Conservation (phyloP, 495 filamentous ascomycete genomes). For the Hyaloscypha bicolor region DNA sequence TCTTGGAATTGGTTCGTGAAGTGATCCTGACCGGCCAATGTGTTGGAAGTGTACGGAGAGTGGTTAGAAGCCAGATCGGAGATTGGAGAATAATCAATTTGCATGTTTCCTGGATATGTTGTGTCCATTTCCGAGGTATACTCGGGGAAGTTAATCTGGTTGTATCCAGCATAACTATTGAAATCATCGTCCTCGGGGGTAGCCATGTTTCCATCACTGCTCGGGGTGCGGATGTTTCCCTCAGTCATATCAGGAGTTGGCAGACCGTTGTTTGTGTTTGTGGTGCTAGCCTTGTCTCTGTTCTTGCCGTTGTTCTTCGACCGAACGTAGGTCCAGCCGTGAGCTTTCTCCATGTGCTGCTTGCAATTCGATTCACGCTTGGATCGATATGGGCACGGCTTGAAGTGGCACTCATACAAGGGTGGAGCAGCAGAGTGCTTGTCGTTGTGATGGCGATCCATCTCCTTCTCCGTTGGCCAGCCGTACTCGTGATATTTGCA, state of each 20-base stretch:
- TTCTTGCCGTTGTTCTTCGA: conserved; percentile 86
- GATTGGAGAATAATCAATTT: conserved; percentile 32
- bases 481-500: conserved; percentile 89
- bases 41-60: conserved; percentile 29
- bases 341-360: conserved; percentile 99
- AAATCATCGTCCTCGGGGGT: conserved; percentile 26
- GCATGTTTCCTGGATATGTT: conserved; percentile 26
- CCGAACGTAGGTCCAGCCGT: conserved; percentile 85
- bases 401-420: conserved; percentile 80
- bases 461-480: conserved; percentile 97
- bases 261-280: conserved; percentile 20
- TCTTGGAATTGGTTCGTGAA: conserved; percentile 23
- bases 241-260: conserved; percentile 30
- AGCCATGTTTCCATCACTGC: conserved; percentile 27
- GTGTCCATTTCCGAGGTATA: conserved; percentile 27
- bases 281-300: conserved; percentile 29
- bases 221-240: conserved; percentile 28
- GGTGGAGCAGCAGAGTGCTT: conserved; percentile 81
- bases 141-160: conserved; percentile 28
- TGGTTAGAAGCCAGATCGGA: conserved; percentile 26
- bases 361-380: conserved; percentile 98
- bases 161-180: background rate
- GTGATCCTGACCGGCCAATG: conserved; percentile 25
- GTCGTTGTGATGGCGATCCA: conserved; percentile 92
- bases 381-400: conserved; percentile 87